Conservation (phyloP, 805 yeast genomes). For the Komagataella populi region DNA sequence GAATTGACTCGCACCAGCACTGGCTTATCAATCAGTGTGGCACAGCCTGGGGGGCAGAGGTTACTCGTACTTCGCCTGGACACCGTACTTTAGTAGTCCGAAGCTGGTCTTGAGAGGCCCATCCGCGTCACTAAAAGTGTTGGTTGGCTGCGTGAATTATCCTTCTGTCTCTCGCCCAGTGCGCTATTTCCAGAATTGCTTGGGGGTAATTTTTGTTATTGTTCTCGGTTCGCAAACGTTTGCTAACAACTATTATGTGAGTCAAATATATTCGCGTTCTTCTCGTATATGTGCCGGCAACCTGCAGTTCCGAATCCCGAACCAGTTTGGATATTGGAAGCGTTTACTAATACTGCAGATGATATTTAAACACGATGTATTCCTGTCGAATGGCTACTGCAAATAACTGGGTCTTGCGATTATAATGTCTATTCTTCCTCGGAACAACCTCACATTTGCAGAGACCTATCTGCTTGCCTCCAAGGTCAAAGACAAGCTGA, state of each 20-base stretch:
- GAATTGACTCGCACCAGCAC: background rate
- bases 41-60: too few relatives aligned
- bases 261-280: background rate
- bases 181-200: background rate
- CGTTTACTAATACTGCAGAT: background rate
- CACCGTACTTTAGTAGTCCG: background rate
- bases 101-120: background rate
- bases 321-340: background rate
- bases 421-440: background rate
- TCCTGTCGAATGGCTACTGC: background rate
- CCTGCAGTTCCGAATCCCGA: background rate
- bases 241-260: background rate
- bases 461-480: slow-evolving; percentile 51
- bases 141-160: background rate
- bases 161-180: background rate
- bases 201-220: too few relatives aligned
- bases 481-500: slow-evolving; percentile 48
- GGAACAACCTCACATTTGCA: slow-evolving; percentile 11
- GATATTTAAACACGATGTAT: background rate
- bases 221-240: background rate
- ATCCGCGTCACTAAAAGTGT: background rate
- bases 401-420: background rate
- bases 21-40: background rate
- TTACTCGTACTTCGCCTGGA: background rate
- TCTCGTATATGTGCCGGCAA: background rate